Evolutionary conservation across 2,329 filamentous ascomycete species (phyloP), one percentile per base, ranked within the genome.

Genomic region (Sphaerostilbella broomeana): DNA sequence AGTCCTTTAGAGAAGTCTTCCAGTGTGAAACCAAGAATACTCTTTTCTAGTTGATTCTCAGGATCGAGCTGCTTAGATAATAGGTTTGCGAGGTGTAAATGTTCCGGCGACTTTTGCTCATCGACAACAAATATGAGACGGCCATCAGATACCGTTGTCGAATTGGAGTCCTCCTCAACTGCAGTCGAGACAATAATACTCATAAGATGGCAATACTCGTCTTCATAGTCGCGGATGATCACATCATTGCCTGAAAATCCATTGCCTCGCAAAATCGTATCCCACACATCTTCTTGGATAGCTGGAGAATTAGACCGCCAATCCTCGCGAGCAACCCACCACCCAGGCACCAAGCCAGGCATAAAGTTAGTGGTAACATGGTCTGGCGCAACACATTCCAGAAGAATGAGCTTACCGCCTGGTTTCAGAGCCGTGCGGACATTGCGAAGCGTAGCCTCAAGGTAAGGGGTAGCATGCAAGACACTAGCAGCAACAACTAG

Each of bases 401-500:
- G 35, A 1, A 42, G 16, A 6, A 42, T 33, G 18, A 42, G 29
- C 3, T 29, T 29, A 17, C 40, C 34, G 2, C 35, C 35, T 15
- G 40, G 40, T 9, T 21, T 32, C 22, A 42, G 18, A 4, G 31
- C 20, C n/a, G 5, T 21, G 11, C 25, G 40, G 13, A 42, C 19
- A 13, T 33, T 5, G 5, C 17, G 11, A 6, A 42, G 17, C 4
- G 6, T 33, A 12, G 15, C 7, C 28, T 38, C 27, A 2, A 42
- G 13, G 11, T 28, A 22, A 17, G 27, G 22, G 2, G 35, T 38
- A 3, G 40, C 40, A 9, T 38, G 34, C 5, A 37, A 27, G 20
- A 42, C 35, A 18, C 20, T 21, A 4, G n/a, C 35, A 6, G 61
- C 63, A 17, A 68, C 45, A n/a, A 69, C 40, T 5, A 69, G 8